These are phyloP conservation scores for Erysimum pusillum DNA, from an alignment of 441 rosid species.

Conservation along the genomic window DNA sequence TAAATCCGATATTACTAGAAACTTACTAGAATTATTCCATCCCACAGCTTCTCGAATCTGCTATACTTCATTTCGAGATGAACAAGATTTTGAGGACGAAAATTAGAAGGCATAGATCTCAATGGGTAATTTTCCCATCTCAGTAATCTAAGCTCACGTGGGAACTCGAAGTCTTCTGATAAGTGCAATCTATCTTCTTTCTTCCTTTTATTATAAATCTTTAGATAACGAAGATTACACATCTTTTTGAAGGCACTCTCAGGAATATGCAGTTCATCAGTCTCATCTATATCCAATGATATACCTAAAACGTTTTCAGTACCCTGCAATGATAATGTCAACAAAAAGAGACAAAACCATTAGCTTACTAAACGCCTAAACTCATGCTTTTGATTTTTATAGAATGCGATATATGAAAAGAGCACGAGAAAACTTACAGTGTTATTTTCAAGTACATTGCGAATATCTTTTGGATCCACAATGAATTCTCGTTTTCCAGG, in stretches of 20 bases:
- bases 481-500: slow-evolving; percentile 29
- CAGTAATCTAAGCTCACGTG: slow-evolving; percentile 15
- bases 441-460: neutral
- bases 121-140: neutral
- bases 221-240: slow-evolving; percentile 21
- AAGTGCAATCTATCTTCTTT: neutral
- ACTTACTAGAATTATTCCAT: neutral
- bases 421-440: neutral
- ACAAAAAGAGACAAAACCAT: neutral
- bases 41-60: neutral
- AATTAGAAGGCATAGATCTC: slow-evolving; percentile 20
- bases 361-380: too few species aligned
- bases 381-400: neutral
- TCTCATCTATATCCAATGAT: neutral
- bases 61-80: neutral
- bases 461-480: neutral
- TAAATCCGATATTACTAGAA: too few species aligned
- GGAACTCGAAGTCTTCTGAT: neutral
- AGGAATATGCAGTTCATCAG: neutral
- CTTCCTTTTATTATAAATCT: neutral
- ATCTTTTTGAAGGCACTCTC: slow-evolving; percentile 13
- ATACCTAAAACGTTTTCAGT: slow-evolving; percentile 3
- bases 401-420: neutral
- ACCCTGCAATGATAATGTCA: slow-evolving; percentile 15
- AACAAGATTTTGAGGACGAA: slow-evolving; percentile 12